Conservation (phyloP, 768 basidiomycete species). For the Collybia sordida region DNA sequence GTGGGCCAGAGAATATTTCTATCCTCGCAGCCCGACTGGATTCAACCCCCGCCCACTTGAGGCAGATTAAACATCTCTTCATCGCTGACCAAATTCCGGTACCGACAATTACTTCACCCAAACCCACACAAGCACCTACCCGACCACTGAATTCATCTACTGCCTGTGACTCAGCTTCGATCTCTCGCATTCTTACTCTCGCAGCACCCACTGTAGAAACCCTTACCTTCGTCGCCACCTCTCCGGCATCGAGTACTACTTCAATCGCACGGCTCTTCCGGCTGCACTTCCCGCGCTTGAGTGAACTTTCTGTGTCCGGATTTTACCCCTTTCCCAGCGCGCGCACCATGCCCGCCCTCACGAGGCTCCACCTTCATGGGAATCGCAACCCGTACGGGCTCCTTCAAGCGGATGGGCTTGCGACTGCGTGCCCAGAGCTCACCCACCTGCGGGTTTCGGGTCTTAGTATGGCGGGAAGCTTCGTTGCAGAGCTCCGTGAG, state of each 20-base stretch:
- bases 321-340: slow-evolving; percentile 50
- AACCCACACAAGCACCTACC: background rate
- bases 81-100: slow-evolving; percentile 26
- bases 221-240: slow-evolving; percentile 34
- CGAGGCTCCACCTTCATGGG: slow-evolving; percentile 44
- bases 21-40: slow-evolving; percentile 29
- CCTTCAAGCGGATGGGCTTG: slow-evolving; percentile 36
- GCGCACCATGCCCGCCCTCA: slow-evolving; percentile 35
- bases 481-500: slow-evolving; percentile 39
- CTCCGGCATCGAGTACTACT: slow-evolving; percentile 33
- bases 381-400: slow-evolving; percentile 52
- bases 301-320: slow-evolving; percentile 42
- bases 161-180: slow-evolving; percentile 10
- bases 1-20: slow-evolving; percentile 24
- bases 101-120: slow-evolving; percentile 8
- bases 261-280: slow-evolving; percentile 44
- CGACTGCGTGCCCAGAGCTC: slow-evolving; percentile 37
- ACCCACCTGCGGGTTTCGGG: slow-evolving; percentile 41
- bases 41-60: slow-evolving; percentile 30
- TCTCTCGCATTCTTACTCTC: slow-evolving; percentile 33
- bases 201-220: slow-evolving; percentile 41
- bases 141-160: background rate
- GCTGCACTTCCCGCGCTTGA: slow-evolving; percentile 37
- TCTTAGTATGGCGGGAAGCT: slow-evolving; percentile 38
- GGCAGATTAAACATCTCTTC: slow-evolving; percentile 43